Evolutionary conservation across 257 asterid genomes (phyloP).

Genomic region (Misopates orontium): DNA sequence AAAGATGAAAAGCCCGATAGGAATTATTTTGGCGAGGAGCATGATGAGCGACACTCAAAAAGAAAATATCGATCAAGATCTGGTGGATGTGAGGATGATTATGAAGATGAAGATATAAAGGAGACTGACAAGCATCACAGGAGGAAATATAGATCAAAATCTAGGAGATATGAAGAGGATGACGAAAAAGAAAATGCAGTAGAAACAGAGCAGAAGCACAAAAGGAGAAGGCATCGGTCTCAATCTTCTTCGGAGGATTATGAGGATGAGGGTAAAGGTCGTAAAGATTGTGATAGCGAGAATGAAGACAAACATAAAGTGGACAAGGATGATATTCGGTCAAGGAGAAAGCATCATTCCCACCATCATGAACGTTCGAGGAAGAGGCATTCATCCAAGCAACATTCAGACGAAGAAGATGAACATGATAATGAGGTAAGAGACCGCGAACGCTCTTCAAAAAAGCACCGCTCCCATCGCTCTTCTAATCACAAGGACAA

Average conservation of each 20-base stretch:
- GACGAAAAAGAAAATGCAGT: constrained; percentile 34
- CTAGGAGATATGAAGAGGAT: constrained; percentile 40
- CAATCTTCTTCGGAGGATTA: constrained; percentile 39
- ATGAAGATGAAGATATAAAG: constrained; percentile 27
- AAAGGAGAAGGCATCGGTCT: constrained; percentile 34
- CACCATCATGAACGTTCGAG: constrained; percentile 40
- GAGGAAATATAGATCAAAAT: constrained; percentile 52
- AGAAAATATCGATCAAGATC: constrained; percentile 49
- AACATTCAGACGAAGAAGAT: constrained; percentile 34
- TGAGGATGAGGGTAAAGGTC: constrained; percentile 34
- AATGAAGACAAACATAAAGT: constrained; percentile 31
- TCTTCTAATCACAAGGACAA: constrained; percentile 38
- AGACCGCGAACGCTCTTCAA: constrained; percentile 35
- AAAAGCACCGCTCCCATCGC: constrained; percentile 48
- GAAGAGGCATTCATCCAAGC: constrained; percentile 48
- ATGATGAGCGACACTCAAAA: constrained; percentile 30
- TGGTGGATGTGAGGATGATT: constrained; percentile 31
- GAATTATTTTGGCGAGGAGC: constrained; percentile 45
- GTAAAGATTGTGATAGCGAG: constrained; percentile 28
- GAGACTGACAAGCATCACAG: constrained; percentile 34
- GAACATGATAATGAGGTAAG: constrained; percentile 30
- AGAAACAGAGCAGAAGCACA: constrained; percentile 31
- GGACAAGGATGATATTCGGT: constrained; percentile 37
- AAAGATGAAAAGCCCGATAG: constrained; percentile 33
- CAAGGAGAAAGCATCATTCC: constrained; percentile 44